These are phyloP conservation scores for Suillus hirtellus DNA, from an alignment of 768 basidiomycete genomes.

Conservation along the genomic window DNA sequence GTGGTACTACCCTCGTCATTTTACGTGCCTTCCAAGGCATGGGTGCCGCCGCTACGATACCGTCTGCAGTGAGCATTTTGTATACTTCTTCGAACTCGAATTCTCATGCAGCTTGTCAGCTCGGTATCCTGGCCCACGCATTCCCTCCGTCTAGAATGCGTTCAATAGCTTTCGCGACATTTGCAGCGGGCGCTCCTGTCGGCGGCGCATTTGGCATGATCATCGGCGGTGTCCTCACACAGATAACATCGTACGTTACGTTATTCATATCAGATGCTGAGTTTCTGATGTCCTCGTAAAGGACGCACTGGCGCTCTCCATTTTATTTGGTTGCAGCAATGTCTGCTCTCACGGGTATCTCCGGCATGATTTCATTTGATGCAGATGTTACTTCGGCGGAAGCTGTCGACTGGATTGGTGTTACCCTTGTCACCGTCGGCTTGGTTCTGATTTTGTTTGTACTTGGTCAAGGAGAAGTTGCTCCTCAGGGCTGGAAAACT, in stretches of 20 bases:
- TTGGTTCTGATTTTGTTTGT: conserved; percentile 73
- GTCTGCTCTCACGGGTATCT: conserved; percentile 49
- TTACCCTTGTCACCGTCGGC: conserved; percentile 60
- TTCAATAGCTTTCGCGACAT: conserved; percentile 78
- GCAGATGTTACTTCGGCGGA: conserved; percentile 45
- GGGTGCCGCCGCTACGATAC: conserved; percentile 74
- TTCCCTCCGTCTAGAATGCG: conserved; percentile 72
- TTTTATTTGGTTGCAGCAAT: conserved; percentile 65
- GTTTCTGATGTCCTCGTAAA: conserved; percentile 11
- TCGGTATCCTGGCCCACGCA: conserved; percentile 79
- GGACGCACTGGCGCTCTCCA: conserved; percentile 63
- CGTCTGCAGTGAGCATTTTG: conserved; percentile 54
- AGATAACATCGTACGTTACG: conserved; percentile 42
- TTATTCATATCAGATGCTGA: neutral
- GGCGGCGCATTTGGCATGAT: conserved; percentile 72
- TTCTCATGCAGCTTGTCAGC: conserved; percentile 33
- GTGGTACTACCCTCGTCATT: conserved; percentile 60
- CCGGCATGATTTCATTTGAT: conserved; percentile 61
- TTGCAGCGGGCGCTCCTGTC: conserved; percentile 82
- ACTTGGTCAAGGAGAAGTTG: conserved; percentile 65
- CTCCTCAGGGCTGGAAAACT: conserved; percentile 61
- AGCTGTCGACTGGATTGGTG: conserved; percentile 76
- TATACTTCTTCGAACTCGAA: conserved; percentile 1
- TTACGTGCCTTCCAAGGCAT: conserved; percentile 78
- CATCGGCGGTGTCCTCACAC: conserved; percentile 71